These are phyloP conservation scores for Fusarium mundagurra DNA, from an alignment of 2,329 filamentous ascomycete species.

Conservation along the genomic window DNA sequence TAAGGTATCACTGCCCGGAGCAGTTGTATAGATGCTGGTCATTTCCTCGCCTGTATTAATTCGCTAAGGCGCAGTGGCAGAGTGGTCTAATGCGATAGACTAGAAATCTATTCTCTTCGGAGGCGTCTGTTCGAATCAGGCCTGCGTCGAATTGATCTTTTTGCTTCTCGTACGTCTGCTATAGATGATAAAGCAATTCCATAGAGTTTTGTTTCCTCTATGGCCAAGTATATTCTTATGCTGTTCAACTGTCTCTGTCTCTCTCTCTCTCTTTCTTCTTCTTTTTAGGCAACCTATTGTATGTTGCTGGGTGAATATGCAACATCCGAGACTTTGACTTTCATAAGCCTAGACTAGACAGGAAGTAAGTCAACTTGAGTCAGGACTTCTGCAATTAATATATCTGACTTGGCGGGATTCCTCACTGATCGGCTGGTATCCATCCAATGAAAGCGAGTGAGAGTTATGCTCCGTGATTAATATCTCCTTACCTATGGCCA, in stretches of 20 bases:
- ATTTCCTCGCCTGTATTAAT: neutral
- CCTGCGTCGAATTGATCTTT: constrained; percentile 35
- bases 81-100: constrained; percentile 45
- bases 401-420: neutral
- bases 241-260: neutral
- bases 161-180: neutral
- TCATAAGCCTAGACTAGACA: neutral
- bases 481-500: neutral
- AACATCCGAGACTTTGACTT: neutral
- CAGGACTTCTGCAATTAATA: neutral
- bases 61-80: constrained; percentile 39
- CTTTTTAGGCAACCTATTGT: too few species aligned
- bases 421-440: neutral
- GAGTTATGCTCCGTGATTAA: neutral
- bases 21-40: accelerated
- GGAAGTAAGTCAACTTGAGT: neutral
- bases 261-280: too few species aligned
- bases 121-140: constrained; percentile 45
- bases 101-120: constrained; percentile 44
- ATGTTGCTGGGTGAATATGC: constrained; percentile 8
- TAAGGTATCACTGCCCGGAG: accelerated
- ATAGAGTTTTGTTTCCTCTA: neutral
- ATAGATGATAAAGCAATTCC: neutral
- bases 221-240: neutral
- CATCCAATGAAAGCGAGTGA: neutral